phyloP scores from a whole-genome alignment of 257 asterid genomes.

The Linderniella brevidens region DNA sequence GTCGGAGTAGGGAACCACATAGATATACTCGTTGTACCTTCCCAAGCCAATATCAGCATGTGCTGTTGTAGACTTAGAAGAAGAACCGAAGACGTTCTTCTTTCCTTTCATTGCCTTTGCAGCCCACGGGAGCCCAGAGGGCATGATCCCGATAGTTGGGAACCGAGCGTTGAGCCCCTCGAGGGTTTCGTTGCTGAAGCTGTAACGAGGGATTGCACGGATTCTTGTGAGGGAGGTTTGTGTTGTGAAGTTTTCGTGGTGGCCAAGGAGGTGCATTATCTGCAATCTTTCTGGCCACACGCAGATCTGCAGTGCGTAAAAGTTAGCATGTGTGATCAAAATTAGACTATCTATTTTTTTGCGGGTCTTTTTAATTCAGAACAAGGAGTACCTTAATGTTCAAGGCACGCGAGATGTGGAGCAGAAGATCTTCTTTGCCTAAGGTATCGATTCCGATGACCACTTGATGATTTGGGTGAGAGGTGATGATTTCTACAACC shows the following conservation, averaged over 20 bases:
- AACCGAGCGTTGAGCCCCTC: constrained; percentile 33
- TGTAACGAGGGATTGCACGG: constrained; percentile 83
- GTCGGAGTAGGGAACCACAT: constrained; percentile 64
- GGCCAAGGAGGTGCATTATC: constrained; percentile 78
- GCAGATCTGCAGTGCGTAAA: constrained; percentile 44
- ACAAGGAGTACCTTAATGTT: constrained; percentile 41
- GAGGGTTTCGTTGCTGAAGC: constrained; percentile 63
- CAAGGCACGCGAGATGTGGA: constrained; percentile 37
- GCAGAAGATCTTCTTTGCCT: constrained; percentile 88
- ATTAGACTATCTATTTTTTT: too few species aligned
- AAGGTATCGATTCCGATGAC: constrained; percentile 59
- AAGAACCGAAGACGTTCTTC: constrained; percentile 15
- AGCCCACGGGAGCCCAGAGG: constrained; percentile 88
- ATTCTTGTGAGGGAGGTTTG: constrained; percentile 67
- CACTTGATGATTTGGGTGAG: constrained; percentile 71
- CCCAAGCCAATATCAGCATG: constrained; percentile 11
- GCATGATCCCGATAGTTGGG: constrained; percentile 80
- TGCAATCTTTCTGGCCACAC: constrained; percentile 93
- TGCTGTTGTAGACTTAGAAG: constrained; percentile 11
- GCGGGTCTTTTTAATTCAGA: background rate
- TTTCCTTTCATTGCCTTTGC: constrained; percentile 12
- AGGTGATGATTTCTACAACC: constrained; percentile 54
- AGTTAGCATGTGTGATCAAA: background rate
- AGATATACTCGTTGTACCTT: constrained; percentile 27
- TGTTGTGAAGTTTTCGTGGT: constrained; percentile 46